Evolutionary conservation across 495 filamentous ascomycete species (phyloP).

Genomic region (Penicillium coprophilum): DNA sequence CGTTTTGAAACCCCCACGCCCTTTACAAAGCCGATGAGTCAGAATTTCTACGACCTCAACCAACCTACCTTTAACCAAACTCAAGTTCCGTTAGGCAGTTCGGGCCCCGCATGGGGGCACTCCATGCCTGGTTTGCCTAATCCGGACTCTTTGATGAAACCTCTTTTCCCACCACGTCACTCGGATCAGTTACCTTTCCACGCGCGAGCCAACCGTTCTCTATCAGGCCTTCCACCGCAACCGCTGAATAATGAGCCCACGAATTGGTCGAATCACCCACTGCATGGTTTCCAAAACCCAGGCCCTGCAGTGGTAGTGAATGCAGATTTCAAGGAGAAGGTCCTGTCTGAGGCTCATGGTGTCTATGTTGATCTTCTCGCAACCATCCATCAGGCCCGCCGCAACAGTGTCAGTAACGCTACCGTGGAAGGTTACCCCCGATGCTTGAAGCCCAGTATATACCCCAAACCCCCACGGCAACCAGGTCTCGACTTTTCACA

Average conservation of each 20-base stretch:
- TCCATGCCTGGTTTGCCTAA: slow-evolving; percentile 26
- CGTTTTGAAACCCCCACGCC: slow-evolving; percentile 40
- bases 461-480: slow-evolving; percentile 61
- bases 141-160: slow-evolving; percentile 34
- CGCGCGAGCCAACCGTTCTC: slow-evolving; percentile 25
- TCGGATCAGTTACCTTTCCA: slow-evolving; percentile 45
- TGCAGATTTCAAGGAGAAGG: slow-evolving; percentile 73
- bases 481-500: slow-evolving; percentile 47
- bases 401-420: slow-evolving; percentile 41
- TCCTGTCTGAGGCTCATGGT: slow-evolving; percentile 79
- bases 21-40: slow-evolving; percentile 22
- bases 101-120: slow-evolving; percentile 36
- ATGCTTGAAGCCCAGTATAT: slow-evolving; percentile 56
- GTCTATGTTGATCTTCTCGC: slow-evolving; percentile 85
- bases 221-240: slow-evolving; percentile 17
- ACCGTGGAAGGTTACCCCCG: slow-evolving; percentile 37
- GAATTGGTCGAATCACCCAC: slow-evolving; percentile 30
- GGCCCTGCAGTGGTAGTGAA: slow-evolving; percentile 39
- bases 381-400: slow-evolving; percentile 64
- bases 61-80: slow-evolving; percentile 31
- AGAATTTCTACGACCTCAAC: slow-evolving; percentile 31
- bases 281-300: slow-evolving; percentile 24
- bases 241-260: slow-evolving; percentile 15
- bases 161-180: slow-evolving; percentile 45
- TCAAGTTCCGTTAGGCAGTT: slow-evolving; percentile 26